These are phyloP conservation scores for Russula emetica DNA, from an alignment of 768 basidiomycete species.

Conservation along the genomic window DNA sequence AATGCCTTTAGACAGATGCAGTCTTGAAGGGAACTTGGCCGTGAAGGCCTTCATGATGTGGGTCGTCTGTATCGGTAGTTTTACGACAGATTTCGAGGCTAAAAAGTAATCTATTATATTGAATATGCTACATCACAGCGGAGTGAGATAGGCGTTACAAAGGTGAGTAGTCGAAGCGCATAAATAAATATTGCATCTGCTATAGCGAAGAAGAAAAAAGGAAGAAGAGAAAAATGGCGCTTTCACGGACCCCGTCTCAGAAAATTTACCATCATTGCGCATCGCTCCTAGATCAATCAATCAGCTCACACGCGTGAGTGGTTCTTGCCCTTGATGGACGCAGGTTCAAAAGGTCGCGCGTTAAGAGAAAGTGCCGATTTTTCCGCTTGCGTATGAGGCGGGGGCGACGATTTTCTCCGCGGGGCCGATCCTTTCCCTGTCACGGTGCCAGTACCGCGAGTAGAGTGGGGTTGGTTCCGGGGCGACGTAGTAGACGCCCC, in stretches of 20 bases:
- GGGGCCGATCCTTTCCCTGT: slow-evolving; percentile 25
- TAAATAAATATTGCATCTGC: slow-evolving; percentile 21
- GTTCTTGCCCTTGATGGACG: slow-evolving; percentile 27
- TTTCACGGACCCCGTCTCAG: not conserved
- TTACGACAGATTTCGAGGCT: not conserved
- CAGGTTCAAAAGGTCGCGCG: slow-evolving; percentile 54
- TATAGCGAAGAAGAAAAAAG: not conserved
- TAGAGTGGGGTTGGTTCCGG: not conserved
- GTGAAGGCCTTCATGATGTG: not conserved
- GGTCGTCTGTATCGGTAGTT: not conserved
- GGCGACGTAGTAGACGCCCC: not conserved
- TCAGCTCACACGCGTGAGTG: not conserved
- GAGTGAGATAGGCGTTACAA: slow-evolving; percentile 10
- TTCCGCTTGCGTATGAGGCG: slow-evolving; percentile 15
- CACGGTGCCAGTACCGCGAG: slow-evolving; percentile 21
- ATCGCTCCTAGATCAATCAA: not conserved
- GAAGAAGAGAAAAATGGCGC: not conserved
- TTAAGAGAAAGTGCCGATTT: slow-evolving; percentile 48
- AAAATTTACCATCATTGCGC: not conserved
- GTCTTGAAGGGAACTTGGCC: not conserved
- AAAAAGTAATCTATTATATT: not conserved
- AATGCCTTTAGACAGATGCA: slow-evolving; percentile 56
- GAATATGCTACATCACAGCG: slow-evolving; percentile 14
- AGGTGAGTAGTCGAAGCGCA: not conserved
- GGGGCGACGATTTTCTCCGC: slow-evolving; percentile 26